phyloP scores from a whole-genome alignment of 2,329 filamentous ascomycete species.

The Aureobasidium sp. region DNA sequence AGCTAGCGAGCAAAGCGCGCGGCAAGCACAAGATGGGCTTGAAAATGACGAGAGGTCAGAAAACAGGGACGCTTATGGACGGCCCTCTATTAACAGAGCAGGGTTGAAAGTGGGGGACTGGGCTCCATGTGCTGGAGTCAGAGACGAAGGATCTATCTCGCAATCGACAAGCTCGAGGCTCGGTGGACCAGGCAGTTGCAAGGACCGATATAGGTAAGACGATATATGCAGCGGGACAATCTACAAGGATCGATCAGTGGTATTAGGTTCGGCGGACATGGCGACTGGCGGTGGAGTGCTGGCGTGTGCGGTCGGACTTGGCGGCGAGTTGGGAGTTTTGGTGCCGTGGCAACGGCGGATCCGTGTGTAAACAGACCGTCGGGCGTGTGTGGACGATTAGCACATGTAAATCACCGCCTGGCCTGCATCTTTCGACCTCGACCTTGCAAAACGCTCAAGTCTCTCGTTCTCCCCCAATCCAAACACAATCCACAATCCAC shows the following conservation, averaged over 20 bases:
- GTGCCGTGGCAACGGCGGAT: conserved; percentile 1
- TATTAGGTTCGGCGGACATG: background rate
- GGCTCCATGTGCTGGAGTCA: background rate
- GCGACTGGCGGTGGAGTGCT: background rate
- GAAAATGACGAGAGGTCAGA: background rate
- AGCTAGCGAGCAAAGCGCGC: conserved; percentile 9
- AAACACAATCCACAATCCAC: conserved; percentile 14
- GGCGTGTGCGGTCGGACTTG: background rate
- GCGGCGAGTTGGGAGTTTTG: background rate
- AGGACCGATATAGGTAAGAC: background rate
- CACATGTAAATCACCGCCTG: background rate
- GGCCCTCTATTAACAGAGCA: background rate
- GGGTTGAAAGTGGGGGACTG: background rate
- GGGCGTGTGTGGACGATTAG: background rate
- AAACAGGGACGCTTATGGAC: background rate
- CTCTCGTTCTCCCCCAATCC: conserved; percentile 26
- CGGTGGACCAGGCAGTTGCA: background rate
- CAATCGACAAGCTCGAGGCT: background rate
- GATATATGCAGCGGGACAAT: background rate
- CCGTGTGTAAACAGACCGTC: background rate
- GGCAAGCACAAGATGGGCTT: background rate
- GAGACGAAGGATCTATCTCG: background rate
- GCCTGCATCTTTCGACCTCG: conserved; percentile 1
- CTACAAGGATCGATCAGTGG: background rate
- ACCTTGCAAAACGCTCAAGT: conserved; percentile 19